Percentiles rank a stretch among this genome's conserved stretches.
Conservation (phyloP, 2,329 filamentous ascomycete genomes). For the Sphaerulina vaccinii region DNA sequence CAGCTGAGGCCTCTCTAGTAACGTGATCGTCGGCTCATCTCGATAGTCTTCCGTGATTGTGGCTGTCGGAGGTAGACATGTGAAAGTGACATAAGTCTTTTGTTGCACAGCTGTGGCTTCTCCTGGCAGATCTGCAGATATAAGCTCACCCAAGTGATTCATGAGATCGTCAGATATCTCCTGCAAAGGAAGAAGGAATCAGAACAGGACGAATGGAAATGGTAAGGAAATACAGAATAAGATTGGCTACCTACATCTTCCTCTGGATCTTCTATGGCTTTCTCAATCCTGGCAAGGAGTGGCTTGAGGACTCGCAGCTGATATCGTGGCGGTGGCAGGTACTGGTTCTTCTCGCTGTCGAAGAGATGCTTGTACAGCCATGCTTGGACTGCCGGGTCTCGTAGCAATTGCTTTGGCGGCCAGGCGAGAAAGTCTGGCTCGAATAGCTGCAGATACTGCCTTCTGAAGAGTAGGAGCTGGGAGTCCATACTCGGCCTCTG, state of each 20-base stretch:
- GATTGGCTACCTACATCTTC: constrained; percentile 68
- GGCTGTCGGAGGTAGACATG: constrained; percentile 35
- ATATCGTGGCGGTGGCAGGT: constrained; percentile 67
- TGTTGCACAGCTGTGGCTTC: constrained; percentile 67
- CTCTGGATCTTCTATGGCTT: constrained; percentile 75
- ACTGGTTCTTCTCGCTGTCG: constrained; percentile 53
- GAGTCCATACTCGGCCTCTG: constrained; percentile 38
- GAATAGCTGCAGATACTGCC: constrained; percentile 77
- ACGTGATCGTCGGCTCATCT: constrained; percentile 49
- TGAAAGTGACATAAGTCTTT: constrained; percentile 74
- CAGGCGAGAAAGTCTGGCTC: constrained; percentile 61
- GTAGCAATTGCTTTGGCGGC: constrained; percentile 60
- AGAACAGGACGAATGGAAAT: constrained; percentile 25
- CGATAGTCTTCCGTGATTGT: constrained; percentile 17
- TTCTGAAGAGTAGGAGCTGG: constrained; percentile 54
- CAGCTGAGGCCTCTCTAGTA: constrained; percentile 68
- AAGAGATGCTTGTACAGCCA: constrained; percentile 68
- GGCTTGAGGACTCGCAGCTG: constrained; percentile 70
- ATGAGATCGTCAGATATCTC: constrained; percentile 82
- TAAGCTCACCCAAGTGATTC: constrained; percentile 62
- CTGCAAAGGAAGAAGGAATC: constrained; percentile 48
- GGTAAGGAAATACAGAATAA: constrained; percentile 3
- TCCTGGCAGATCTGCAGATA: constrained; percentile 63
- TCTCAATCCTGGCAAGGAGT: constrained; percentile 68
- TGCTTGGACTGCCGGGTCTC: constrained; percentile 62